Base-by-base conservation (phyloP, 352 stramenopile genomes). In the Globisporangium apiculatum region DNA sequence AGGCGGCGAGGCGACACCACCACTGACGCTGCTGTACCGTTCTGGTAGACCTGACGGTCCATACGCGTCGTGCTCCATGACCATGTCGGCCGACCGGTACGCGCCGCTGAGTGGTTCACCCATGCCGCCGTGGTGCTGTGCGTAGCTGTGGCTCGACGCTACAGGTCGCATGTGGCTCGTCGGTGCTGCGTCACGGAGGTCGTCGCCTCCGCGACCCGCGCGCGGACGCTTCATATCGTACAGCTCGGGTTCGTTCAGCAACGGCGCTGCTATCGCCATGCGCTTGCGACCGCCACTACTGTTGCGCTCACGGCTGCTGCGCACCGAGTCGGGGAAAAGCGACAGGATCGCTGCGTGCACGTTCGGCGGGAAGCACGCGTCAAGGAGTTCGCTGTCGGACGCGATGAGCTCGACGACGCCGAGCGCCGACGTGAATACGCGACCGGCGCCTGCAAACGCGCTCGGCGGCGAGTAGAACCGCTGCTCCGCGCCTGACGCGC, bases 331-430 rank as follows among this genome's bases (percentile, higher is more conserved):
- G 4, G 58, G 68, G 35, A 92, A 72, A 40, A 92, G 65, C 35
- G 78, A 89, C 53, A 87, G 57, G 53, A 92, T 90, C 6, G 76
- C 76, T 4, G 72, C 74, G 55, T 89, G 83, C 31, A 92, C 79
- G 50, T 90, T 92, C 7, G 68, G 60, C 6, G 83, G 80, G 49
- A 92, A 92, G 60, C 83, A 92, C 7, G 62, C 66, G 5, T 55
- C 70, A 17, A 92, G 54, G 8, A 91, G 66, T 49, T 85, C 73
- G 17, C 73, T 67, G 55, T 92, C 69, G 17, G 70, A 84, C 1
- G 79, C 83, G 57, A 92, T 91, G n/a, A 79, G 64, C 48, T 83
- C 78, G 1, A 92, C 78, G n/a, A 91, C 80, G 35, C 87, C 76
- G 43, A 92, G 62, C 3, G 70, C 67, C 0, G 83, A 86, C 41